Evolutionary conservation across 192 early-diverging fungal genomes (phyloP).

Genomic region (Backusella liffmaniae): DNA sequence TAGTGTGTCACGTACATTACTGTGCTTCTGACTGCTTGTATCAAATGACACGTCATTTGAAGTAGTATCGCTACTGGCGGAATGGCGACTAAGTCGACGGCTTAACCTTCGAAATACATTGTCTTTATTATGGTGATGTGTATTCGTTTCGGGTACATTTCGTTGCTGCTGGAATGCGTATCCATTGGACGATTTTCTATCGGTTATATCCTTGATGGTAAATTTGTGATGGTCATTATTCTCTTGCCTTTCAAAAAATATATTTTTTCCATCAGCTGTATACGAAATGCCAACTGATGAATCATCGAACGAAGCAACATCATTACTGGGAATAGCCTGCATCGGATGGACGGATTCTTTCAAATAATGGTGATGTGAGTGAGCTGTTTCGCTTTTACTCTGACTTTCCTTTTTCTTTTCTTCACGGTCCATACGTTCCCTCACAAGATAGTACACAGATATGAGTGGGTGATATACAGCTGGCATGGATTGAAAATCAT

Average conservation of each 20-base stretch:
- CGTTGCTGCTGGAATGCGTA: neutral
- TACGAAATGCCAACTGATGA: neutral
- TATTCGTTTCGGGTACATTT: neutral
- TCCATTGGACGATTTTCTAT: neutral
- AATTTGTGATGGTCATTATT: neutral
- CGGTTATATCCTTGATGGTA: neutral
- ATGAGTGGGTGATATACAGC: slow-evolving; percentile 59
- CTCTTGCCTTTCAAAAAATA: neutral
- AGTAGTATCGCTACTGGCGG: neutral
- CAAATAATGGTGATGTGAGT: neutral
- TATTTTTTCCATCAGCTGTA: neutral
- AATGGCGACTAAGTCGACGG: neutral
- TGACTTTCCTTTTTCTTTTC: neutral
- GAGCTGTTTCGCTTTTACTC: neutral
- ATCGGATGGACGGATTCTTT: neutral
- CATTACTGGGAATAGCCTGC: neutral
- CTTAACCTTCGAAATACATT: neutral
- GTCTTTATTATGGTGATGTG: neutral
- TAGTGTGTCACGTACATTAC: neutral
- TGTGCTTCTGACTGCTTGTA: neutral
- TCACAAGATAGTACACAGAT: slow-evolving; percentile 82
- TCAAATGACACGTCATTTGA: neutral
- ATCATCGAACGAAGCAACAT: neutral
- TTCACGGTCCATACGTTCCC: slow-evolving; percentile 60
- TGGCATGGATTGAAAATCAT: slow-evolving; percentile 32